A percentile compares a stretch with the other conserved stretches of the same genome.
Conservation (phyloP, 2,329 filamentous ascomycete species). For the Leptographium wingfieldii region DNA sequence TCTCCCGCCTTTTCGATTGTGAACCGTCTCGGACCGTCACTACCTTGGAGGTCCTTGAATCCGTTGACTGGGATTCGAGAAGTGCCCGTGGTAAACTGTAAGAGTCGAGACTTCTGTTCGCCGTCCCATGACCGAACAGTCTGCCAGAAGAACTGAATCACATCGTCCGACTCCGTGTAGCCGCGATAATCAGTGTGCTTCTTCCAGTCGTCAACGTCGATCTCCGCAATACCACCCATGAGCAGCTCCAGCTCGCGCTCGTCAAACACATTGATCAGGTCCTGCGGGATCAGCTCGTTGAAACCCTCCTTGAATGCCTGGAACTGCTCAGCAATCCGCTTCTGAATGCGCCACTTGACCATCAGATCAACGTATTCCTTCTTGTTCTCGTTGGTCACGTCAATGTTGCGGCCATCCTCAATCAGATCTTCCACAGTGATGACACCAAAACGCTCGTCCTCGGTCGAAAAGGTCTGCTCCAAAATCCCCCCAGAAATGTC, state of each 20-base stretch:
- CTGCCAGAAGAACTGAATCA: conserved; percentile 98
- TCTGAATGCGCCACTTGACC: conserved; percentile 98
- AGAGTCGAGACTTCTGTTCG: conserved; percentile 88
- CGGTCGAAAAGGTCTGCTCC: conserved; percentile 91
- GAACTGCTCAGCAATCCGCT: conserved; percentile 96
- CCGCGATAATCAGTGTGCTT: conserved; percentile 99
- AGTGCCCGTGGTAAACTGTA: conserved; percentile 96
- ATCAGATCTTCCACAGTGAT: conserved; percentile 90
- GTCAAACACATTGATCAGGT: conserved; percentile 96
- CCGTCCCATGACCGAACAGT: conserved; percentile 94
- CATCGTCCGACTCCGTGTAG: conserved; percentile 94
- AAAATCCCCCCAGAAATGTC: conserved; percentile 86
- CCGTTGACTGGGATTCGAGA: conserved; percentile 97
- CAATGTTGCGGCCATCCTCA: conserved; percentile 77
- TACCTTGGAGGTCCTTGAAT: conserved; percentile 97
- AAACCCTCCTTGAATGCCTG: conserved; percentile 95
- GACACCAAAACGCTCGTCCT: conserved; percentile 94
- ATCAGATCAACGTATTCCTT: conserved; percentile 97
- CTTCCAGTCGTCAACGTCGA: conserved; percentile 99
- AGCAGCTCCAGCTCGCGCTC: conserved; percentile 92
- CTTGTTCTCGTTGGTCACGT: conserved; percentile 98
- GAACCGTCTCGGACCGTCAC: conserved; percentile 86
- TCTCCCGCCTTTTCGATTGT: conserved; percentile 98
- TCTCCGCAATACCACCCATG: conserved; percentile 98
- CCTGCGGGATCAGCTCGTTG: conserved; percentile 91